These are phyloP conservation scores for Boletus rufocinnamomeus DNA, from an alignment of 768 basidiomycete genomes.

Conservation along the genomic window DNA sequence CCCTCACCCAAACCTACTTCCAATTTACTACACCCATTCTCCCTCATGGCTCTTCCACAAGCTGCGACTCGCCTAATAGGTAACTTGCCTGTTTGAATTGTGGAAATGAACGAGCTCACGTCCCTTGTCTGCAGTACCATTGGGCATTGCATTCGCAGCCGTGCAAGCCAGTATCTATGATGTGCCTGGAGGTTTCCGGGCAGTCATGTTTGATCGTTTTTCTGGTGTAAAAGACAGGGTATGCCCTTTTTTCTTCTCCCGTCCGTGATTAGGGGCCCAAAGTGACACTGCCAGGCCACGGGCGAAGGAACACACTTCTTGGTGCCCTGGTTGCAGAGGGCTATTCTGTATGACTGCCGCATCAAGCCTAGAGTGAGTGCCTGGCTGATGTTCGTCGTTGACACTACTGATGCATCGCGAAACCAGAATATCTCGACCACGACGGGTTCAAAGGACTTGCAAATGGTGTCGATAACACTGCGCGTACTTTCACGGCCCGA, in stretches of 20 bases:
- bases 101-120: constrained; percentile 14
- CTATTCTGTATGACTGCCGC: constrained; percentile 96
- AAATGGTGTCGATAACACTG: constrained; percentile 97
- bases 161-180: constrained; percentile 58
- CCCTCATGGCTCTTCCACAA: constrained; percentile 53
- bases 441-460: constrained; percentile 97
- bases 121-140: constrained; percentile 29
- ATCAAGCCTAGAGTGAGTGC: constrained; percentile 87
- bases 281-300: constrained; percentile 57
- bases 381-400: constrained; percentile 1
- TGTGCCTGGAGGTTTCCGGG: constrained; percentile 90
- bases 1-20: neutral
- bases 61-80: constrained; percentile 51
- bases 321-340: constrained; percentile 93
- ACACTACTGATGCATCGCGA: constrained; percentile 2
- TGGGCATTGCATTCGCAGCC: constrained; percentile 43
- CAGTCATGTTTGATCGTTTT: constrained; percentile 98
- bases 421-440: constrained; percentile 95
- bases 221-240: constrained; percentile 85
- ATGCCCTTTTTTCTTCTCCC: constrained; percentile 19
- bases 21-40: neutral
- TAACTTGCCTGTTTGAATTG: constrained; percentile 27
- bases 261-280: neutral
- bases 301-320: constrained; percentile 96
- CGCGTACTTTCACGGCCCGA: constrained; percentile 96